These are phyloP conservation scores for Amanita molliuscula DNA, from an alignment of 768 basidiomycete genomes.

Conservation along the genomic window DNA sequence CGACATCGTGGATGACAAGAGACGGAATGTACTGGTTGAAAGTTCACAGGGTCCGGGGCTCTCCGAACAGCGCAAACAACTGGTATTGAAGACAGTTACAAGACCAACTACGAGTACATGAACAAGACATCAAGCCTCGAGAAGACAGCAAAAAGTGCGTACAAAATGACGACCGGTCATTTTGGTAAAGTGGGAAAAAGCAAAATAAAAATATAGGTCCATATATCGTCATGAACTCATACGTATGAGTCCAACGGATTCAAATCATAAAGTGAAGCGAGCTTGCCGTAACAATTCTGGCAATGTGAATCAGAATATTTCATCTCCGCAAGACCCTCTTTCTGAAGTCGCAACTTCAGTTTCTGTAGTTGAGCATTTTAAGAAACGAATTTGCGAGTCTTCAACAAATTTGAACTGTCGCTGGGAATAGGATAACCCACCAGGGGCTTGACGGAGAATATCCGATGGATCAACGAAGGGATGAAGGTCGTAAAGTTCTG, in stretches of 20 bases:
- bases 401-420: not conserved
- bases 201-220: slow-evolving; percentile 1
- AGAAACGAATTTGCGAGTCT: slow-evolving; percentile 37
- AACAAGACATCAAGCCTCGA: slow-evolving; percentile 11
- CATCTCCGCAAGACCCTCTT: slow-evolving; percentile 21
- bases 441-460: not conserved
- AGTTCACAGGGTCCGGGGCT: slow-evolving; percentile 2
- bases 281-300: slow-evolving; percentile 27
- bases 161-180: not conserved
- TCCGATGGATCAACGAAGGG: slow-evolving; percentile 7
- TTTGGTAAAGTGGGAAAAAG: not conserved
- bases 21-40: no score
- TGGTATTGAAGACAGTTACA: not conserved
- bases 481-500: slow-evolving; percentile 54
- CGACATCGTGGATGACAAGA: slow-evolving; percentile 4
- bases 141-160: not conserved
- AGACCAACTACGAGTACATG: slow-evolving; percentile 21
- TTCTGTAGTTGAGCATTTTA: slow-evolving; percentile 60
- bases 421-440: not conserved
- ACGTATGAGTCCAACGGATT: not conserved
- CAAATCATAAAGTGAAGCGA: slow-evolving; percentile 31
- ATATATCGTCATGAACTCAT: slow-evolving; percentile 3
- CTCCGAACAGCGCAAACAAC: not conserved
- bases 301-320: slow-evolving; percentile 21
- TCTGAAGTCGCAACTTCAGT: slow-evolving; percentile 44